These are phyloP conservation scores for Microdochium trichocladiopsis DNA, from an alignment of 2,329 filamentous ascomycete genomes.

Conservation along the genomic window DNA sequence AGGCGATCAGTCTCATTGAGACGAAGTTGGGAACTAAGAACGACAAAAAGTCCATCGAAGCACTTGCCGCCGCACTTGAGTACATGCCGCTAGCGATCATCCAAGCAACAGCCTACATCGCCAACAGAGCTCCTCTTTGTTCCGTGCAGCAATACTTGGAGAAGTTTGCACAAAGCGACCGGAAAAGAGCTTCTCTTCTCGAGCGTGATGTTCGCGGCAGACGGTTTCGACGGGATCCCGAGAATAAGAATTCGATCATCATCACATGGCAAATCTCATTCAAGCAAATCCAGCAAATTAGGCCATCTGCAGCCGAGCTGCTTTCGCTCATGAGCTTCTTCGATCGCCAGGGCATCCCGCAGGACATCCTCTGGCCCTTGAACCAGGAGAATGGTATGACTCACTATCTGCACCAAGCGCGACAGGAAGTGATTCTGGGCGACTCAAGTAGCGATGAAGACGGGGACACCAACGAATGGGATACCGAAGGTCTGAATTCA, in stretches of 20 bases:
- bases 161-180: constrained; percentile 23
- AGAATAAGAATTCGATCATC: constrained; percentile 24
- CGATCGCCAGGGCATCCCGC: constrained; percentile 31
- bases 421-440: no score
- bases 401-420: background rate
- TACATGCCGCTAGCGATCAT: constrained; percentile 24
- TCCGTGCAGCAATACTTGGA: constrained; percentile 27
- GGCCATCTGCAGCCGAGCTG: constrained; percentile 28
- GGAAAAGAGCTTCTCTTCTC: constrained; percentile 17
- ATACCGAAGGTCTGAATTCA: background rate
- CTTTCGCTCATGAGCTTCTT: constrained; percentile 40
- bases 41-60: constrained; percentile 6
- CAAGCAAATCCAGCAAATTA: constrained; percentile 22
- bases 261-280: constrained; percentile 28
- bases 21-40: constrained; percentile 11
- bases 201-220: constrained; percentile 19
- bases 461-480: no score
- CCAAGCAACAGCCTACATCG: constrained; percentile 22
- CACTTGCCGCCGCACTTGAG: constrained; percentile 19
- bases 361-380: constrained; percentile 14
- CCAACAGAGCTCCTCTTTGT: constrained; percentile 13
- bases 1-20: constrained; percentile 21
- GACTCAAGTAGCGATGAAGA: no score
- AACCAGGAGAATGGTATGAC: background rate
- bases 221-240: constrained; percentile 17